Evolutionary conservation across 2,329 filamentous ascomycete species (phyloP), one percentile per base, ranked within the genome.

Genomic region (Fusarium sp.): DNA sequence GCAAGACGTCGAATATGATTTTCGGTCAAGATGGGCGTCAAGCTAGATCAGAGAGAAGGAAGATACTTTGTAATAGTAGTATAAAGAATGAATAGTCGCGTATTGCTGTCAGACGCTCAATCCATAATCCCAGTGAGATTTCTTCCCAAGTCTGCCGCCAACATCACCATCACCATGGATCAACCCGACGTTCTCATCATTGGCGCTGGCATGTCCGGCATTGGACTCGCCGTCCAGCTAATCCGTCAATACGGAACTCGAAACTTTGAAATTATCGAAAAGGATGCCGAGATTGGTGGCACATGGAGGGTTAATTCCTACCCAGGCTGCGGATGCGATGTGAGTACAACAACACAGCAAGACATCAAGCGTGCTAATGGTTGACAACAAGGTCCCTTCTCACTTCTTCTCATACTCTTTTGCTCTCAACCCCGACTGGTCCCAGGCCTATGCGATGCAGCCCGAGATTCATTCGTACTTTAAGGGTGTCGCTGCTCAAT

Each of bases 341-440:
- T 77, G 38, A 66, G 77, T 68, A 10, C 2, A 3, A 6, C 7
- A 3, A 42, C 29, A 6, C 42, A 2, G 25, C 3, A 6, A 3
- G 10, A 9, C 9, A 2, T 13, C 1, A 16, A 7, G 4, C 2
- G 2, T 11, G 27, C 27, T 54, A n/a, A 58, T 22, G 6, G 6
- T n/a, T 11, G 29, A 29, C 4, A n/a, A 22, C 18, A 25, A 79
- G 76, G 78, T 79, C 0, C 69, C 75, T 2, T 77, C 74, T 4
- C 78, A 80, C 35, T 79, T 79, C 60, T 81, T 76, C 14, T 79
- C 78, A 1, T 81, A 79, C 27, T 79, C 78, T 0, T 80, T 80
- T 31, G 77, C 71, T 1, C 40, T 77, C 4, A 80, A 80, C 6
- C 78, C 79, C 2, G 63, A 79, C 20, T 80, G 77, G 79, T 76